phyloP scores from a whole-genome alignment of 164 flowering plant genomes.

The Piper betle region DNA sequence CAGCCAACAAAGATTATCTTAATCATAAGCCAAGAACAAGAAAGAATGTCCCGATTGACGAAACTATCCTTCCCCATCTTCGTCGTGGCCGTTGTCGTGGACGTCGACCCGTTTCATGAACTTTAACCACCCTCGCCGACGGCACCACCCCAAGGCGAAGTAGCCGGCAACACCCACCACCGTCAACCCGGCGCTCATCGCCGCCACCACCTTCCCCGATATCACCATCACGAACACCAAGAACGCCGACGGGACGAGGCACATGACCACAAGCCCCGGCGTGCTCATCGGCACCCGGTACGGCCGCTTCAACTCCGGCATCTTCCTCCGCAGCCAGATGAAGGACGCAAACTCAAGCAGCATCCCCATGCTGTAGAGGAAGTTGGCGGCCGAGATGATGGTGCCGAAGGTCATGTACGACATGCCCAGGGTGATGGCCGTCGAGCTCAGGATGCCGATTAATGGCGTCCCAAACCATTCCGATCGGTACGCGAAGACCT shows the following conservation, averaged over 20 bases:
- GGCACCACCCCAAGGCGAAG: constrained; percentile 22
- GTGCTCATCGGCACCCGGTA: constrained; percentile 29
- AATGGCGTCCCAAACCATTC: constrained; percentile 48
- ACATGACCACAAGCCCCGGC: constrained; percentile 30
- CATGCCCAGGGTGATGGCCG: constrained; percentile 24
- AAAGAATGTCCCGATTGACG: not conserved
- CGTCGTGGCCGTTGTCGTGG: not conserved
- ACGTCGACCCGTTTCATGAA: constrained; percentile 6
- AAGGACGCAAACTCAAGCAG: constrained; percentile 48
- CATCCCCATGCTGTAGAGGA: constrained; percentile 60
- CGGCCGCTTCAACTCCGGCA: constrained; percentile 30
- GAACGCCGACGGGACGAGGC: constrained; percentile 45
- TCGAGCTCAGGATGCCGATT: constrained; percentile 33
- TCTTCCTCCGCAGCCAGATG: constrained; percentile 38
- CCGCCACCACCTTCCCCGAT: constrained; percentile 23
- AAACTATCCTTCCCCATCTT: not conserved
- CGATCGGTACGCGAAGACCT: constrained; percentile 19
- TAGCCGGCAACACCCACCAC: constrained; percentile 18
- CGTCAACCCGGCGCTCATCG: constrained; percentile 28
- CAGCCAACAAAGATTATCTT: too few species aligned
- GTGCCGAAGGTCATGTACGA: constrained; percentile 32
- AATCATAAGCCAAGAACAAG: too few species aligned
- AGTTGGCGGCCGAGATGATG: constrained; percentile 44
- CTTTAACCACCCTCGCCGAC: constrained; percentile 16
- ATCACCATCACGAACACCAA: constrained; percentile 33